Percentiles rank a stretch among this genome's conserved stretches.
Evolutionary conservation across 2,329 filamentous ascomycete genomes (phyloP).

Genomic region (Emmonsiellopsis sp.): DNA sequence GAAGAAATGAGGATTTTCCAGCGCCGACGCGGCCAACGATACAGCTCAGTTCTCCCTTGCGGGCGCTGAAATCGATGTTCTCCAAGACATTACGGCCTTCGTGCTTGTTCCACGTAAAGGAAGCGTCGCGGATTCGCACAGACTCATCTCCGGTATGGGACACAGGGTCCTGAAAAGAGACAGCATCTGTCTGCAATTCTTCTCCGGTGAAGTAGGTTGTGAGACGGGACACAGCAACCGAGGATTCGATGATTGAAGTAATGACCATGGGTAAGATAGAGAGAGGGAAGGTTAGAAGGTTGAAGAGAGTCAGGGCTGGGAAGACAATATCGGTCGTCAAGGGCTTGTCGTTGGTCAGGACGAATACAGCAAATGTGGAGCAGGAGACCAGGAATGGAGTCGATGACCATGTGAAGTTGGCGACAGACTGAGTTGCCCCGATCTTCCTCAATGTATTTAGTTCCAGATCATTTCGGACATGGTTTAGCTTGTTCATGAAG

Average conservation of each 20-base stretch:
- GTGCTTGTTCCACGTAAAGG: conserved; percentile 91
- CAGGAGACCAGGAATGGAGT: conserved; percentile 97
- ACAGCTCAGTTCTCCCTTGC: conserved; percentile 88
- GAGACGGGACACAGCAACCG: conserved; percentile 79
- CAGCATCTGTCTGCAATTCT: conserved; percentile 79
- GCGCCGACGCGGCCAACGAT: conserved; percentile 89
- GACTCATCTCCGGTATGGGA: conserved; percentile 75
- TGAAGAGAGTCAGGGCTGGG: conserved; percentile 86
- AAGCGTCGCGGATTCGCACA: conserved; percentile 70
- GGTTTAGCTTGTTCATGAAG: conserved; percentile 95
- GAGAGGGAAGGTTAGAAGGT: conserved; percentile 88
- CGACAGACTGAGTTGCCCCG: conserved; percentile 82
- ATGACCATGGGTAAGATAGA: conserved; percentile 97
- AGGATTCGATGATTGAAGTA: conserved; percentile 87
- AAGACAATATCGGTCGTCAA: conserved; percentile 94
- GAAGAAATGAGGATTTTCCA: conserved; percentile 88
- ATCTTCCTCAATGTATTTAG: conserved; percentile 93
- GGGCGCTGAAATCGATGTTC: conserved; percentile 78
- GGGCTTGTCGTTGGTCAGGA: conserved; percentile 69
- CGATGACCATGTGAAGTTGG: conserved; percentile 96
- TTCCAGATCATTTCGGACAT: conserved; percentile 91
- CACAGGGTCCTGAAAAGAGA: conserved; percentile 58
- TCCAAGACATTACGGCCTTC: conserved; percentile 58
- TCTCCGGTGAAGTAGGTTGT: conserved; percentile 79
- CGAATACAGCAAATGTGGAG: conserved; percentile 90